Percentiles rank a stretch among this genome's conserved stretches.
These are phyloP conservation scores for Xylaria venustula DNA, from an alignment of 495 filamentous ascomycete genomes.

Conservation along the genomic window DNA sequence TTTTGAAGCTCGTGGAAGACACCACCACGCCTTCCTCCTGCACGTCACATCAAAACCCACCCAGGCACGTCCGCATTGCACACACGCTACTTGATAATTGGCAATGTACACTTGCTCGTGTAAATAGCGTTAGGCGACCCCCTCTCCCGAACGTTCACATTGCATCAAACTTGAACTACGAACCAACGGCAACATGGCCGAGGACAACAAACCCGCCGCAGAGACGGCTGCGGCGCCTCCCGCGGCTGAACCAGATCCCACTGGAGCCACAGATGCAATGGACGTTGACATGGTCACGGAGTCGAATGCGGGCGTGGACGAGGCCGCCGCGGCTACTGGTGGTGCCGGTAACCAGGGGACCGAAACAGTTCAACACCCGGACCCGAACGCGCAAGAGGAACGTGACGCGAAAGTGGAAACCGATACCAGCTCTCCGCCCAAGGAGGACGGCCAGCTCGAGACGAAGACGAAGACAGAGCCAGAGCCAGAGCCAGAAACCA, in stretches of 20 bases:
- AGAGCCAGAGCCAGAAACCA: conserved; percentile 10
- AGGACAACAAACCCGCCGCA: conserved; percentile 1
- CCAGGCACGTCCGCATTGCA: background rate
- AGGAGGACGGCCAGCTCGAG: conserved; percentile 11
- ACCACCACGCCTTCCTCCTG: too few relatives aligned
- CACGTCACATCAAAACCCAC: too few relatives aligned
- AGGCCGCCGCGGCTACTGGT: background rate
- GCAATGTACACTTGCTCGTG: background rate
- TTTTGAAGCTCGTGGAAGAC: too few relatives aligned
- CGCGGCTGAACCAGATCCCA: conserved; percentile 45
- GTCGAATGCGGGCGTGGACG: background rate
- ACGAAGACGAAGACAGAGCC: conserved; percentile 19
- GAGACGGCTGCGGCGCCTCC: conserved; percentile 3
- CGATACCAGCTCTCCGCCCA: conserved; percentile 4
- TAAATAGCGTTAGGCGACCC: background rate
- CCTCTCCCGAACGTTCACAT: background rate
- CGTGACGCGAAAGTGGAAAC: conserved; percentile 22
- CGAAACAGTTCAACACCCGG: background rate
- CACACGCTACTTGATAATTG: background rate
- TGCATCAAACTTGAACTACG: background rate
- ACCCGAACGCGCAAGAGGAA: background rate
- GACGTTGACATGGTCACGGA: background rate
- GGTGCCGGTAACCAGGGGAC: background rate
- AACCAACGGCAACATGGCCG: conserved; percentile 5
- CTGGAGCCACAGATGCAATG: conserved; percentile 42